Conservation (phyloP, 441 rosid species). For the Viola pubescens region DNA sequence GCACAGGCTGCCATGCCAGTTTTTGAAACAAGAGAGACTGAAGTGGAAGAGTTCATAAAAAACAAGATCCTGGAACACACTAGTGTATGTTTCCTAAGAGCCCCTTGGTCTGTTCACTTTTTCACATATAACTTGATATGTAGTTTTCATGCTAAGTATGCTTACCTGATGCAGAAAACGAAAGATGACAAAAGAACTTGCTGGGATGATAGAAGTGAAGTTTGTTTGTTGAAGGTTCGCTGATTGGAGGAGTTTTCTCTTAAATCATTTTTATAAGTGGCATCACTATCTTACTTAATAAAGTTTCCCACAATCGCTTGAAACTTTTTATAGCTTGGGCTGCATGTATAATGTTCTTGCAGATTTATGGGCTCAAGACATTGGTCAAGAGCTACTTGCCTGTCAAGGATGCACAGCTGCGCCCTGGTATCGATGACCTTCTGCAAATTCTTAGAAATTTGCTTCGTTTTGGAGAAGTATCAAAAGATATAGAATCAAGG, state of each 20-base stretch:
- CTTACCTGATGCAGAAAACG: conserved; percentile 51
- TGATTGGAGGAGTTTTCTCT: conserved; percentile 12
- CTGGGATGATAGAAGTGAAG: conserved; percentile 86
- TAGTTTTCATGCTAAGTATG: conserved; percentile 14
- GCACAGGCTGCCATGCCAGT: conserved; percentile 98
- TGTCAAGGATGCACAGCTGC: conserved; percentile 91
- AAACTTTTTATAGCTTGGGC: conserved; percentile 8
- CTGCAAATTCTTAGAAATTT: conserved; percentile 56
- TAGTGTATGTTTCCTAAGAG: conserved; percentile 45
- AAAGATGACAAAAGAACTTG: conserved; percentile 38
- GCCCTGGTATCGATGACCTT: conserved; percentile 71
- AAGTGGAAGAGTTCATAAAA: conserved; percentile 71
- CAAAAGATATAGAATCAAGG: conserved; percentile 81
- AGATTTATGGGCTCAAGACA: conserved; percentile 94
- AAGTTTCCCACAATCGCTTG: neutral
- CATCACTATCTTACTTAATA: conserved; percentile 2
- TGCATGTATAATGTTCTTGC: conserved; percentile 17
- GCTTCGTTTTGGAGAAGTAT: conserved; percentile 74
- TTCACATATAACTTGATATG: conserved; percentile 14
- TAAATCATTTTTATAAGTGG: neutral
- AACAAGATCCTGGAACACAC: conserved; percentile 59
- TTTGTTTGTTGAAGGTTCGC: conserved; percentile 87
- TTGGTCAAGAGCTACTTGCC: conserved; percentile 97
- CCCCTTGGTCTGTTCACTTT: conserved; percentile 22
- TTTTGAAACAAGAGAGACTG: conserved; percentile 94